Evolutionary conservation across 1,139 yeast genomes (phyloP).

Genomic region (Hyphopichia burtonii): DNA sequence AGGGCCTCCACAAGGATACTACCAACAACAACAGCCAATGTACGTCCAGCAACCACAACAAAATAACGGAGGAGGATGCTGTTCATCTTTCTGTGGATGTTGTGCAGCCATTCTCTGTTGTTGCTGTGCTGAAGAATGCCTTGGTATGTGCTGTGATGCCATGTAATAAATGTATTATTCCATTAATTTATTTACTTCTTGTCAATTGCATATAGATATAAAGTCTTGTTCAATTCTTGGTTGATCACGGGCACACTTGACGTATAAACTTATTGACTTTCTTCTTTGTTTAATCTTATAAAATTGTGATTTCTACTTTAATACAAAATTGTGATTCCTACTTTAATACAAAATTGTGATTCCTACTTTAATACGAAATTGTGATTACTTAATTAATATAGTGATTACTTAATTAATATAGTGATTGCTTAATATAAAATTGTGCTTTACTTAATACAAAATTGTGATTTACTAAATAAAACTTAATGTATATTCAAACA

Average conservation of each 20-base stretch:
- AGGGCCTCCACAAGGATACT: conserved; percentile 23
- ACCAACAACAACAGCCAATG: conserved; percentile 38
- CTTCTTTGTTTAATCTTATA: too few relatives aligned
- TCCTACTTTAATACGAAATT: too few relatives aligned
- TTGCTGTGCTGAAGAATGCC: conserved; percentile 43
- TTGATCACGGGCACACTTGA: too few relatives aligned
- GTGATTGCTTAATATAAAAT: too few relatives aligned
- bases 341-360: too few relatives aligned
- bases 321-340: background rate
- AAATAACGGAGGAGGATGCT: conserved; percentile 36
- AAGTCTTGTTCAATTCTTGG: too few relatives aligned
- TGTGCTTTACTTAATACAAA: too few relatives aligned
- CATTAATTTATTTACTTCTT: background rate
- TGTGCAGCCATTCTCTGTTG: conserved; percentile 46
- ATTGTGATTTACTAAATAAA: too few relatives aligned
- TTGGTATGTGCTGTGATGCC: conserved; percentile 12
- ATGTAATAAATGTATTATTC: background rate
- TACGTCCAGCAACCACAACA: conserved; percentile 39
- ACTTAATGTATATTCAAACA: too few relatives aligned
- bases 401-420: too few relatives aligned
- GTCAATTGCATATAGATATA: background rate
- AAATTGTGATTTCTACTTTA: background rate
- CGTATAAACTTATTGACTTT: too few relatives aligned
- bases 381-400: too few relatives aligned
- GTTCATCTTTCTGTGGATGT: conserved; percentile 41